These are phyloP conservation scores for Cutaneotrichosporon sp. DNA, from an alignment of 1,284 basidiomycete species.

Conservation along the genomic window DNA sequence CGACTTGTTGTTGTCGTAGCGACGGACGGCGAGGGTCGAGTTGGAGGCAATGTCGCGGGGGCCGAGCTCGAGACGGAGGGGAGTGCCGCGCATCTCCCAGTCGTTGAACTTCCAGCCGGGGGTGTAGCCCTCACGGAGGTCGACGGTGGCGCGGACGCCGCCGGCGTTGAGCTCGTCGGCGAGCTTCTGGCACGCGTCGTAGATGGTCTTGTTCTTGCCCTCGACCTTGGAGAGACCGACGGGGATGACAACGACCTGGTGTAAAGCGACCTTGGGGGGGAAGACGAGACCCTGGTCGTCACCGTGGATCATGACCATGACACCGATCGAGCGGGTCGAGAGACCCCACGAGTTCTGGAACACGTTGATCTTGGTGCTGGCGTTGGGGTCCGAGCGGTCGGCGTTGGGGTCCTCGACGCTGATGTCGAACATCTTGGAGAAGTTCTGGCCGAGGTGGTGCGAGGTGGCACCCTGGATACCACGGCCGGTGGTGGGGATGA, in stretches of 20 bases:
- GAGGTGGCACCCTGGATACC: slow-evolving; percentile 99
- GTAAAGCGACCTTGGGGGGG: slow-evolving; percentile 88
- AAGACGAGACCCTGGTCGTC: slow-evolving; percentile 97
- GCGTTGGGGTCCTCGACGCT: slow-evolving; percentile 81
- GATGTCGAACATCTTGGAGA: slow-evolving; percentile 99
- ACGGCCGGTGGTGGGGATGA: slow-evolving; percentile 94
- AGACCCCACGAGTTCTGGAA: slow-evolving; percentile 99
- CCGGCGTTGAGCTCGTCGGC: slow-evolving; percentile 68
- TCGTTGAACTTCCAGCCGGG: slow-evolving; percentile 99
- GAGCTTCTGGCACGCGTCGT: slow-evolving; percentile 73
- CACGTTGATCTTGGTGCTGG: slow-evolving; percentile 68
- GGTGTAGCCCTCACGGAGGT: slow-evolving; percentile 92
- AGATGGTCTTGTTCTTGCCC: slow-evolving; percentile 66
- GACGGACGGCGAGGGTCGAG: slow-evolving; percentile 81
- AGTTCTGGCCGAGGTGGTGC: slow-evolving; percentile 98
- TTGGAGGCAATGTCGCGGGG: slow-evolving; percentile 86
- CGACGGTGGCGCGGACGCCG: slow-evolving; percentile 83
- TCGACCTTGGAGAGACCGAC: slow-evolving; percentile 73
- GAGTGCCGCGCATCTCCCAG: slow-evolving; percentile 99
- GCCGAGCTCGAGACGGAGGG: slow-evolving; percentile 93
- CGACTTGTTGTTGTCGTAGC: slow-evolving; percentile 80
- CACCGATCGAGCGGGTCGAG: slow-evolving; percentile 93
- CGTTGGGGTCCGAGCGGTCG: slow-evolving; percentile 29
- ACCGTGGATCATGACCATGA: slow-evolving; percentile 99
- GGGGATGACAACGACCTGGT: slow-evolving; percentile 91